Base-by-base conservation (phyloP, 2,329 filamentous ascomycete genomes). In the Rhynchosporium agropyri region DNA sequence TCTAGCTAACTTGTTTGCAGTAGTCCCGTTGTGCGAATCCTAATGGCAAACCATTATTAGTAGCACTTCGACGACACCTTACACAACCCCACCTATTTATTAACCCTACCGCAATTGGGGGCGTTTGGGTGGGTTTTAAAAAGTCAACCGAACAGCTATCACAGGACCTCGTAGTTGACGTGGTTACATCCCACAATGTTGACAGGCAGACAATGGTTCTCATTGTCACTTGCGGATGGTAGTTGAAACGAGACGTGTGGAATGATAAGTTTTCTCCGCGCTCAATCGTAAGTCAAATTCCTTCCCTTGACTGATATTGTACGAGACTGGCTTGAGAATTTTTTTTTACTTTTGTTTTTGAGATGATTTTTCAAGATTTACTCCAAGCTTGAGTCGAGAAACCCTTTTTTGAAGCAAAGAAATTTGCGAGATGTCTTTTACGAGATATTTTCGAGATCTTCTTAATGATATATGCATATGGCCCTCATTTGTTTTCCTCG, bases 251-350 rank as follows among this genome's bases (percentile, higher is more conserved):
- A 53, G 51, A 10, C 26, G 51, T 54, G 36, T 40, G 51, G 50
- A 42, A 54, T 54, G 36, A 42, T 54, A 54, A 54, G 51, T 42
- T 54, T 38, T 36, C 51, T 54, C n/a, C 51, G 51, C 51, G 51
- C 51, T 20, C 26, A 54, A 54, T 54, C 51, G 51, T 54, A 42
- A 54, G 51, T 42, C 10, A 20, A 10, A 6, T 20, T 33, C 7
- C n/a, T 13, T 33, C 36, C 20, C 8, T 40, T 40, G 33, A 54
- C 20, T 54, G 28, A 53, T 38, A 33, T 53, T 54, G 12, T 42
- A 20, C 51, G 36, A 54, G 51, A 42, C 20, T 54, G 51, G 20
- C 36, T 54, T 42, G 20, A 54, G 36, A 54, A 28, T 28, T 38
- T 54, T 42, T 54, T 40, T 40, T 12, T 8, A 31, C 10, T n/a